Conservation (phyloP, 2,329 filamentous ascomycete genomes). For the Sordariomycetes sp. region DNA sequence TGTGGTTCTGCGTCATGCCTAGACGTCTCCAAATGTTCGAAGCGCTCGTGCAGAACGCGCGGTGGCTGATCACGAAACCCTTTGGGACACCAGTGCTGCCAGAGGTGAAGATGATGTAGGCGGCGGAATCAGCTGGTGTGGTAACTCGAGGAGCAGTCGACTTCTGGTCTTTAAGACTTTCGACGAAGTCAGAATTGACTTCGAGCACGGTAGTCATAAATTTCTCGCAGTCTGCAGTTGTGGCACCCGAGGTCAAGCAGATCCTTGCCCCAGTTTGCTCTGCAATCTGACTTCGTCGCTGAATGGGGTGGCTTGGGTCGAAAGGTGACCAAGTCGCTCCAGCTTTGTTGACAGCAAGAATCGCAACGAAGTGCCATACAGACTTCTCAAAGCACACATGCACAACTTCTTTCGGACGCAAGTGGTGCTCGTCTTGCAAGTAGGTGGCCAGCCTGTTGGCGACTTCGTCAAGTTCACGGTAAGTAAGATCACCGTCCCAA, state of each 20-base stretch:
- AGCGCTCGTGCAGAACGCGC: not conserved
- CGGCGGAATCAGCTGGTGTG: not conserved
- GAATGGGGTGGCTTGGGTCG: no score
- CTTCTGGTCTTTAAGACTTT: no score
- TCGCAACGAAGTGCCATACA: constrained; percentile 3
- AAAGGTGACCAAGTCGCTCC: no score
- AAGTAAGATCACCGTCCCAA: constrained; percentile 32
- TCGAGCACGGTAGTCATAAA: not conserved
- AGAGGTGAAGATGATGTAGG: constrained; percentile 6
- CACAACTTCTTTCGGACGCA: not conserved
- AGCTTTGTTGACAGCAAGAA: constrained; percentile 5
- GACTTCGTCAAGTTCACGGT: constrained; percentile 25
- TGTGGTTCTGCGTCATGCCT: no score
- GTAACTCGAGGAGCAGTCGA: not conserved
- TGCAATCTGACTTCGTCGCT: not conserved
- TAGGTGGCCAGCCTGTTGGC: constrained; percentile 26
- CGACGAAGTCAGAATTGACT: no score
- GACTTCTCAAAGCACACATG: constrained; percentile 6
- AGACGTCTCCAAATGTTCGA: constrained; percentile 1
- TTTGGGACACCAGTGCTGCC: constrained; percentile 7
- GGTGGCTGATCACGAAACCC: constrained; percentile 6
- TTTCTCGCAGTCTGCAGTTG: not conserved
- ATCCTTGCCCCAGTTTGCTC: constrained; percentile 14
- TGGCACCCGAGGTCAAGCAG: constrained; percentile 18
- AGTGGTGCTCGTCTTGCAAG: constrained; percentile 12